Evolutionary conservation across 345 rosid species (phyloP).

Genomic region (Jatropha curcas): DNA sequence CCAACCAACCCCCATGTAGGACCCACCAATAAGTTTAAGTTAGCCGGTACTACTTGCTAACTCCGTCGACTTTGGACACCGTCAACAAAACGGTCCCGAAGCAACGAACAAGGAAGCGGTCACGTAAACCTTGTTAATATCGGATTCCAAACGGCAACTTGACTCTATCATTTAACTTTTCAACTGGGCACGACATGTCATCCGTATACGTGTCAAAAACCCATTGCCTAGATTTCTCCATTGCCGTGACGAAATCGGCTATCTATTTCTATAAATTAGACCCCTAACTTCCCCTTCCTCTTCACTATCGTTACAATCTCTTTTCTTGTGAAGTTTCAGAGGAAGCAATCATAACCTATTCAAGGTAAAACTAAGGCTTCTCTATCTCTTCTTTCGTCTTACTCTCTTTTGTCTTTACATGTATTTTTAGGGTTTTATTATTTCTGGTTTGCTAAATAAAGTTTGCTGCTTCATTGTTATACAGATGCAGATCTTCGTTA

Average conservation of each 20-base stretch:
- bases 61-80: not conserved
- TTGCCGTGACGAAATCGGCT: not conserved
- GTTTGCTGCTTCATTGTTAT: not conserved
- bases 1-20: too few species aligned
- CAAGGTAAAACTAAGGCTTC: not conserved
- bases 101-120: not conserved
- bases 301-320: not conserved
- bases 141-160: constrained; percentile 7
- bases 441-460: not conserved
- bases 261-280: constrained; percentile 15
- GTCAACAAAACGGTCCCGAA: not conserved
- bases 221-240: not conserved
- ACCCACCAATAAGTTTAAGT: too few species aligned
- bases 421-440: not conserved
- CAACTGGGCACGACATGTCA: constrained; percentile 15
- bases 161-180: not conserved
- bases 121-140: not conserved
- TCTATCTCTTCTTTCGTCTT: not conserved
- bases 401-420: not conserved
- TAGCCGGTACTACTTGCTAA: not conserved
- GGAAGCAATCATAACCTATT: not conserved
- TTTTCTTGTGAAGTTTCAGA: not conserved
- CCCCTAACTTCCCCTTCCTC: not conserved
- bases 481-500: constrained; percentile 31
- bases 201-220: not conserved